phyloP scores from a whole-genome alignment of 2,329 filamentous ascomycete species.

The Tolypocladium endophyticum region DNA sequence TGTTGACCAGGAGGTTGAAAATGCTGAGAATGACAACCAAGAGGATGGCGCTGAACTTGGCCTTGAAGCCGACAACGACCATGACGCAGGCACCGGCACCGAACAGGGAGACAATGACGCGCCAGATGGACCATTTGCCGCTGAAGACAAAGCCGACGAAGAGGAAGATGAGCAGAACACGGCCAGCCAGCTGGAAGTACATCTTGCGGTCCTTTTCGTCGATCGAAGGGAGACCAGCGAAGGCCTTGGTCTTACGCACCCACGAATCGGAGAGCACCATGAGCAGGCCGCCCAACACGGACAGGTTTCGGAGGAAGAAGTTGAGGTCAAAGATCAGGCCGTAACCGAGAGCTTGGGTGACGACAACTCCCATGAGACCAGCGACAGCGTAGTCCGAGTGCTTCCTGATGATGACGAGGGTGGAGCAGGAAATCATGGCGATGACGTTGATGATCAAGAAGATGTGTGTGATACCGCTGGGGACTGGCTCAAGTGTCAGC shows the following conservation, averaged over 20 bases:
- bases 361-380: conserved; percentile 81
- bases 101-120: conserved; percentile 72
- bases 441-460: conserved; percentile 89
- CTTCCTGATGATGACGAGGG: conserved; percentile 82
- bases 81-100: conserved; percentile 91
- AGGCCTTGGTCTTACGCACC: conserved; percentile 95
- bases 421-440: conserved; percentile 73
- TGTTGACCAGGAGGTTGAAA: conserved; percentile 97
- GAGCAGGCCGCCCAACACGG: conserved; percentile 89
- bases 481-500: conserved; percentile 46
- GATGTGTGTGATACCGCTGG: conserved; percentile 75
- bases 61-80: conserved; percentile 99
- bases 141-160: conserved; percentile 96
- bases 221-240: conserved; percentile 83
- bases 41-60: conserved; percentile 95
- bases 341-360: conserved; percentile 91
- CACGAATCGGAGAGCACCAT: conserved; percentile 98
- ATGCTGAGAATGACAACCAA: conserved; percentile 90
- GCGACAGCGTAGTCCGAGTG: conserved; percentile 87
- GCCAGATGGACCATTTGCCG: conserved; percentile 83
- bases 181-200: conserved; percentile 98
- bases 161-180: conserved; percentile 92
- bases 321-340: conserved; percentile 98
- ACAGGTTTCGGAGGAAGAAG: conserved; percentile 98
- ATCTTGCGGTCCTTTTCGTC: conserved; percentile 99